Evolutionary conservation across 2,329 filamentous ascomycete species (phyloP), one percentile per base, ranked within the genome.

Genomic region (Cercospora sojina): DNA sequence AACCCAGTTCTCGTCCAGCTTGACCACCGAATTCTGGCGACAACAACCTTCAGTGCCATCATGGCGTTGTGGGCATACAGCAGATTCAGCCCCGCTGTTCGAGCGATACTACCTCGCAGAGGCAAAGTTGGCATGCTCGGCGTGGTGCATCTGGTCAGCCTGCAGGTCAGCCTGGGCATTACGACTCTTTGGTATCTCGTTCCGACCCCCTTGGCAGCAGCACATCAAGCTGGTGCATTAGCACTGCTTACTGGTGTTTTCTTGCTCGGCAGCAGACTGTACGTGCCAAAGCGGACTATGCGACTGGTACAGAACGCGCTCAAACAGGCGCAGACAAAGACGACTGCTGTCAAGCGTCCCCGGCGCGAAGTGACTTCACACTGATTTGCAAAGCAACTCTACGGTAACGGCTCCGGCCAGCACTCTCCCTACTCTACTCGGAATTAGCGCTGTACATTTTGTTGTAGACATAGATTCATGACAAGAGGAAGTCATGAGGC

Each of bases 1-100:
- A 99, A 99, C 81, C 96, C 95, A 3, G 93, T 91, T 16, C 87
- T 96, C 27, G 96, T 98, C 2, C 96, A 99, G 81, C 87, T 99
- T 53, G 92, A 99, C 80, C 95, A 99, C 83, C 90, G 96, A 53
- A 91, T 96, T 73, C 85, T 98, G 38, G 96, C 95, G 66, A 92
- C 90, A 56, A 93, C 92, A 16, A 97, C 94, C 0, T 96, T 97
- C 79, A 90, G 87, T 62, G 86, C 90, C 69, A 87, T 98, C 68
- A 82, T 96, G 70, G 85, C 88, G 3, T 85, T 99, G 9, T 96
- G 90, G 79, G 86, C 87, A n/a, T 98, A 93, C 80, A 87, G 91
- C 4, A 88, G 91, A 69, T 88, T 87, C 64, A 87, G 88, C 47
- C 84, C 83, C 3, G 79, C 85, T 16, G 83, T 97, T 66, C 90